Percentiles rank a stretch among this genome's conserved stretches.
Evolutionary conservation across 108 stramenopile genomes (phyloP).

Genomic region (Heterococcus sp.): DNA sequence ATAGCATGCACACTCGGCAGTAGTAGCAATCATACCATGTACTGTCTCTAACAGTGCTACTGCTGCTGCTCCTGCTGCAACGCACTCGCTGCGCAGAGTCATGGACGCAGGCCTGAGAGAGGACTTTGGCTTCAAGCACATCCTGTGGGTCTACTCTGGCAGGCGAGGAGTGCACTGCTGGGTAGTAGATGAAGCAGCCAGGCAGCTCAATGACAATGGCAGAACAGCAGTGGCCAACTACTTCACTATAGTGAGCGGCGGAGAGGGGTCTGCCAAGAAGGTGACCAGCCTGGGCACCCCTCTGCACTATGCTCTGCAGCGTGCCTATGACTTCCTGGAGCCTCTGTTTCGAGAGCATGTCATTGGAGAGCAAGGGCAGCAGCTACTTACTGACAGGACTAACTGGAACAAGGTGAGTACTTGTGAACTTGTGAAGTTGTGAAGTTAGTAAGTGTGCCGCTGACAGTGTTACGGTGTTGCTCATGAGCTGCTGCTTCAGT

Average conservation of each 20-base stretch:
- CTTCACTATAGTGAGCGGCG: constrained; percentile 75
- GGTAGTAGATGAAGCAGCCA: constrained; percentile 88
- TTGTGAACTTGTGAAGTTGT: no score
- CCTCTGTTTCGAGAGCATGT: no score
- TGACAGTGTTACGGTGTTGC: no score
- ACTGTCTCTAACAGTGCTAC: no score
- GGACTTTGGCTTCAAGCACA: constrained; percentile 94
- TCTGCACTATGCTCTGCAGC: constrained; percentile 63
- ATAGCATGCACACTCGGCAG: no score
- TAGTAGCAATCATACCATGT: no score
- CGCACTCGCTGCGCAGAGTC: background rate
- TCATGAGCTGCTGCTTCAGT: no score
- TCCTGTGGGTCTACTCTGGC: constrained; percentile 97
- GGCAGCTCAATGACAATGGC: constrained; percentile 82
- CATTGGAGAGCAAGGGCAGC: no score
- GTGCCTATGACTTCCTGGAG: constrained; percentile 80
- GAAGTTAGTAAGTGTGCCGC: no score
- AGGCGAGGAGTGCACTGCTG: constrained; percentile 99
- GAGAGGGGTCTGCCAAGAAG: constrained; percentile 17
- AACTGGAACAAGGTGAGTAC: no score
- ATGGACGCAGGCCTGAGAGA: constrained; percentile 56
- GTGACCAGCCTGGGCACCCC: constrained; percentile 15
- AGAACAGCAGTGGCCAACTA: constrained; percentile 88
- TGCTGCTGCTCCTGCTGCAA: no score
- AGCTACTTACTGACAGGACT: no score